phyloP scores from a whole-genome alignment of 1,139 yeast genomes.

The Yamadazyma atlantica region DNA sequence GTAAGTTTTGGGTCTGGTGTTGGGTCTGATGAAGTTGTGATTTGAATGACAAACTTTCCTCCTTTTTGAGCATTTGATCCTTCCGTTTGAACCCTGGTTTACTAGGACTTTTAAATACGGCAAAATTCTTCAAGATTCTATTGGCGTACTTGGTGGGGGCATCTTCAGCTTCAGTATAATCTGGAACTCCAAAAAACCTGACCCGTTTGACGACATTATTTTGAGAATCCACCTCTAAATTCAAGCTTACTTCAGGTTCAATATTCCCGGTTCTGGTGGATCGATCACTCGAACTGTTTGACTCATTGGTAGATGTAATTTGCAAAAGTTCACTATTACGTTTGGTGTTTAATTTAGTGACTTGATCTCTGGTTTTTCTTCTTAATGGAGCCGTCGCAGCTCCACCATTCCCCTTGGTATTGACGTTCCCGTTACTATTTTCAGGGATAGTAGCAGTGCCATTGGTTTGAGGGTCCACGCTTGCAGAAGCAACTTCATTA shows the following conservation, averaged over 20 bases:
- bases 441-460: not conserved
- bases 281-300: conserved; percentile 10
- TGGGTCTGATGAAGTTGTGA: conserved; percentile 24
- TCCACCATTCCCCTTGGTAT: too few relatives aligned
- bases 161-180: conserved; percentile 54
- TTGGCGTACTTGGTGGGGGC: conserved; percentile 51
- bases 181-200: conserved; percentile 53
- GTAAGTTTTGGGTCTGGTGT: conserved; percentile 2
- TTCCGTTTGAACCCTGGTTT: conserved; percentile 33
- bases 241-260: conserved; percentile 8
- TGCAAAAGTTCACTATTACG: conserved; percentile 26
- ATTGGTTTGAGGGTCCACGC: not conserved
- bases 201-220: conserved; percentile 36
- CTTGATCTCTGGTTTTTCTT: conserved; percentile 27
- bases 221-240: conserved; percentile 5
- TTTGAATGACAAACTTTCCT: conserved; percentile 53
- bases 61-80: conserved; percentile 48
- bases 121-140: conserved; percentile 48
- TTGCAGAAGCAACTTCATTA: not conserved
- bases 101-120: conserved; percentile 33
- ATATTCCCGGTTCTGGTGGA: conserved; percentile 4
- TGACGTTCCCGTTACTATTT: too few relatives aligned
- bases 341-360: conserved; percentile 34
- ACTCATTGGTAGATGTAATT: conserved; percentile 10
- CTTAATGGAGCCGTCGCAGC: conserved; percentile 6